Percentiles rank a stretch among this genome's conserved stretches.
Conservation (phyloP, 1,139 yeast genomes). For the Lodderomyces orthopsilosis region DNA sequence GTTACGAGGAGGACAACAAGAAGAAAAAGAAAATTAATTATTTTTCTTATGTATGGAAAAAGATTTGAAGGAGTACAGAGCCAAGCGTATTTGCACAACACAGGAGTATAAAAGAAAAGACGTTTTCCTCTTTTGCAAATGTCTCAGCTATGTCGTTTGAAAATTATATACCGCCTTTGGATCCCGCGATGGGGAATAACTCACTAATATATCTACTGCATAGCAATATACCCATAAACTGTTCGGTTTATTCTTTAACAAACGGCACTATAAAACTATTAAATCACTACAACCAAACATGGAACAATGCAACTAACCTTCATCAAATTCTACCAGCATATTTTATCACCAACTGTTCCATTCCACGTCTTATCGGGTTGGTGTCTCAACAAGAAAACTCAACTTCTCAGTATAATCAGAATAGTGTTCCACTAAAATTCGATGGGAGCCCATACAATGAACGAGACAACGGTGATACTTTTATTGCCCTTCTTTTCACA, state of each 20-base stretch:
- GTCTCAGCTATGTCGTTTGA: not conserved
- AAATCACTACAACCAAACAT: constrained; percentile 18
- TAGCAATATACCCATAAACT: constrained; percentile 26
- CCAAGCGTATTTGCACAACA: constrained; percentile 1
- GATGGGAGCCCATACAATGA: constrained; percentile 22
- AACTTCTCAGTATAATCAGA: not conserved
- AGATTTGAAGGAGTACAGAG: not conserved
- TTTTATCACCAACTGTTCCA: constrained; percentile 42
- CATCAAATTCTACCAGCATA: constrained; percentile 34
- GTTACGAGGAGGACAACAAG: not conserved
- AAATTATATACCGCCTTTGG: constrained; percentile 6
- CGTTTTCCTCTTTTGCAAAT: not conserved
- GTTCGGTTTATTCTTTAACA: constrained; percentile 39
- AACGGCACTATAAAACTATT: constrained; percentile 26
- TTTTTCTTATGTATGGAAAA: no score
- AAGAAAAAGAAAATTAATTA: not conserved
- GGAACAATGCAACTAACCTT: constrained; percentile 15
- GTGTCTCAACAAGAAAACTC: constrained; percentile 8
- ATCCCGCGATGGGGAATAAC: constrained; percentile 13
- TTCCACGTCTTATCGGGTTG: constrained; percentile 12
- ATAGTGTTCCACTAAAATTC: not conserved
- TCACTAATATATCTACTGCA: constrained; percentile 15
- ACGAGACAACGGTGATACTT: constrained; percentile 41
- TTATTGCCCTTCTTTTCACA: constrained; percentile 42
- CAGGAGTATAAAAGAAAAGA: not conserved